Conservation (phyloP, 192 early-diverging fungal genomes). For the Gamsiella multidivaricata region DNA sequence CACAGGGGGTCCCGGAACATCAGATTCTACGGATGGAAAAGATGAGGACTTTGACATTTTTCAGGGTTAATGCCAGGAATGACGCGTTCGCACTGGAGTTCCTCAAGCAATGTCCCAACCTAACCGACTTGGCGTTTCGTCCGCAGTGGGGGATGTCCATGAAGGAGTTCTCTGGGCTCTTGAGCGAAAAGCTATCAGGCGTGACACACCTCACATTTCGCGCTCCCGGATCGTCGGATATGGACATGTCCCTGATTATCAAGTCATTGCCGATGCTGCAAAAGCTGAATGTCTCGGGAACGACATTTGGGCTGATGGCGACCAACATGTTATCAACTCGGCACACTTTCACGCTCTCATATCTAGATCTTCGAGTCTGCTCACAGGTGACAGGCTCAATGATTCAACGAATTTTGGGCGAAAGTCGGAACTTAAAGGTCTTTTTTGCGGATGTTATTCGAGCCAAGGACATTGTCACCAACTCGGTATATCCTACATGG, state of each 20-base stretch:
- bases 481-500: constrained; percentile 34
- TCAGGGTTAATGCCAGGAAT: constrained; percentile 6
- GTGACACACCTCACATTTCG: constrained; percentile 19
- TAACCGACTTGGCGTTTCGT: constrained; percentile 17
- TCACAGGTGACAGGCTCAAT: constrained; percentile 15
- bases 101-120: constrained; percentile 31
- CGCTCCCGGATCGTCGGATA: background rate
- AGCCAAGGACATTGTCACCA: constrained; percentile 33
- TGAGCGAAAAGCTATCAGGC: constrained; percentile 6
- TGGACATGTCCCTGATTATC: constrained; percentile 6
- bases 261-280: constrained; percentile 10
- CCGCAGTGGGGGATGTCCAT: constrained; percentile 1
- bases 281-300: constrained; percentile 27
- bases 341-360: constrained; percentile 11
- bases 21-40: constrained; percentile 12
- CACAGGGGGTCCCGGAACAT: background rate
- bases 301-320: constrained; percentile 34
- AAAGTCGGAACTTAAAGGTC: constrained; percentile 15
- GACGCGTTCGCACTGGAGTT: constrained; percentile 16
- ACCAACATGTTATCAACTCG: constrained; percentile 25
- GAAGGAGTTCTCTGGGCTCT: background rate
- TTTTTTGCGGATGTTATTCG: constrained; percentile 26
- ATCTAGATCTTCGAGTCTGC: constrained; percentile 30
- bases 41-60: constrained; percentile 20
- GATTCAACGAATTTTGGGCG: constrained; percentile 35